These are phyloP conservation scores for Starmerella potacharoeniae DNA, from an alignment of 805 yeast species.

Conservation along the genomic window DNA sequence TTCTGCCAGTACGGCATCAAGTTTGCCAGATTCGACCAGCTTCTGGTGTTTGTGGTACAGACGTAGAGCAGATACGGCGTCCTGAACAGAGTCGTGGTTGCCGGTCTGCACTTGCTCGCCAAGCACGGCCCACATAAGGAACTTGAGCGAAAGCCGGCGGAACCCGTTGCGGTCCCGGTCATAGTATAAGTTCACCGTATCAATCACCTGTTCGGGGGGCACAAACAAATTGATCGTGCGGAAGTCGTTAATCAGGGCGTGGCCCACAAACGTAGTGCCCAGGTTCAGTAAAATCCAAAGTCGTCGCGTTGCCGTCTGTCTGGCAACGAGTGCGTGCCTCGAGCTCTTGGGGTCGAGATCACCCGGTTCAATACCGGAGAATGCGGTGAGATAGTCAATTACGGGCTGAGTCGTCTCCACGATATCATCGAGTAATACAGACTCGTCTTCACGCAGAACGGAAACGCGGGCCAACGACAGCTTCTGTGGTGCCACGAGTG, in stretches of 20 bases:
- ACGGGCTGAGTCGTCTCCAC: conserved; percentile 57
- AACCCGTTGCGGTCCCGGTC: conserved; percentile 49
- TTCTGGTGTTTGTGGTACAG: conserved; percentile 64
- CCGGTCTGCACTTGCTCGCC: conserved; percentile 74
- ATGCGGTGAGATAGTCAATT: conserved; percentile 77
- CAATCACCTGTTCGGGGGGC: conserved; percentile 75
- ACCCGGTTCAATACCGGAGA: conserved; percentile 88
- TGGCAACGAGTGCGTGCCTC: conserved; percentile 55
- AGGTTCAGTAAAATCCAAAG: conserved; percentile 81
- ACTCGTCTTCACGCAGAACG: conserved; percentile 41
- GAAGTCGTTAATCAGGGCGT: conserved; percentile 84
- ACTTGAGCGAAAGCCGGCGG: conserved; percentile 72
- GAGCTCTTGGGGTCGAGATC: conserved; percentile 68
- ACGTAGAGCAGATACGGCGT: conserved; percentile 75
- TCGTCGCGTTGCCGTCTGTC: conserved; percentile 75
- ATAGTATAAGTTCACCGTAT: conserved; percentile 72
- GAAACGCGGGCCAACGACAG: conserved; percentile 82
- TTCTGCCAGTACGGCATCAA: conserved; percentile 50
- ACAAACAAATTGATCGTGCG: conserved; percentile 85
- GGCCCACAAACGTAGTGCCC: conserved; percentile 91
- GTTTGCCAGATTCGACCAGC: conserved; percentile 43
- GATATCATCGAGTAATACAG: conserved; percentile 74
- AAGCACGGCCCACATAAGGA: conserved; percentile 69
- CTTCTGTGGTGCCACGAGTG: conserved; percentile 60
- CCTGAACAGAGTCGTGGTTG: conserved; percentile 95